Evolutionary conservation across 139 green algal species (phyloP), one percentile per base, ranked within the genome.

Genomic region (Klebsormidium nitens): DNA sequence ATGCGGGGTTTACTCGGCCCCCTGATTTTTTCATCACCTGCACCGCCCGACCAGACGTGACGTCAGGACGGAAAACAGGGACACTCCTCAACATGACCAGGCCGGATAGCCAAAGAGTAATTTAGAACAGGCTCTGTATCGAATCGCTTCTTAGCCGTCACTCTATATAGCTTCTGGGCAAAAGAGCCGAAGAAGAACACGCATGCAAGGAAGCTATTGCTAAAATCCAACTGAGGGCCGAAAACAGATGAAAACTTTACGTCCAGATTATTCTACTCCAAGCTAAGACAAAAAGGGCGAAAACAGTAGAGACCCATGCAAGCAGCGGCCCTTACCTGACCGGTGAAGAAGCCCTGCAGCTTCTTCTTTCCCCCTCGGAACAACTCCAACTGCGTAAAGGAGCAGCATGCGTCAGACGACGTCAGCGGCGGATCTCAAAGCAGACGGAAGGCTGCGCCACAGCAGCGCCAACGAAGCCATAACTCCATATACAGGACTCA

Each of bases 321-420:
- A n/a, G n/a, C n/a, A n/a, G n/a, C 11, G 42, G 11, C 42, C 14
- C 36, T 46, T 40, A 77, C 76, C 40, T 64, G 57, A n/a, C 78
- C 81, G 26, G 78, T 66, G 63, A 86, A 86, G 74, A 86, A 86
- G n/a, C 81, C 81, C 63, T 82, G 74, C 31, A 86, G 65, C 56
- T 86, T 86, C 40, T 48, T 76, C 62, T 82, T 84, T 2, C 81
- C 81, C 3, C 37, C 55, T 4, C 77, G 38, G 67, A 75, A 86
- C 65, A 83, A 66, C 74, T 84, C 78, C 28, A 86, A 0, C 38
- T 69, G 57, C 36, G 28, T 17, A 28, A 52, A 17, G 17, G 19
- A 17, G 19, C 19, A 19, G 44, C 19, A 19, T 52, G 17, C 17
- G 19, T 17, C 17, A 28, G 44, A 52, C 19, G 44, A 52, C n/a